Conservation (phyloP, 768 basidiomycete species). For the Pisolithus orientalis region DNA sequence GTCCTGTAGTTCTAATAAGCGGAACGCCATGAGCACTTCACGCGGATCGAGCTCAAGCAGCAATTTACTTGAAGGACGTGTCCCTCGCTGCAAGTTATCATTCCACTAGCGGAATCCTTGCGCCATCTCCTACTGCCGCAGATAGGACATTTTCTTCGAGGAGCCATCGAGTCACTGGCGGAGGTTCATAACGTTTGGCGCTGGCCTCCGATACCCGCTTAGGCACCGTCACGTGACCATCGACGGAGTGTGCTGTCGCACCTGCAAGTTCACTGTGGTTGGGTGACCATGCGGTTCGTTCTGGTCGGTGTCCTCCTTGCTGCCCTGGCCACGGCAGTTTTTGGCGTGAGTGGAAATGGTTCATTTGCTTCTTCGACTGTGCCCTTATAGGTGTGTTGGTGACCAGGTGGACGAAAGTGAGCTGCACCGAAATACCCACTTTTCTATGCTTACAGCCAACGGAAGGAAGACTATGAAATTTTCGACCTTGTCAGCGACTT, state of each 20-base stretch:
- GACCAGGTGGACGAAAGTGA: slow-evolving; percentile 67
- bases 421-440: not conserved
- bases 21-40: not conserved
- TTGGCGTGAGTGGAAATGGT: slow-evolving; percentile 48
- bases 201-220: no score
- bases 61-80: slow-evolving; percentile 76
- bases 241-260: no score
- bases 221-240: no score
- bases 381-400: slow-evolving; percentile 3
- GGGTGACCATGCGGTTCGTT: slow-evolving; percentile 42
- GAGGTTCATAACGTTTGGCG: no score
- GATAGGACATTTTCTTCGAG: slow-evolving; percentile 59
- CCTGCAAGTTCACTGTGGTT: no score
- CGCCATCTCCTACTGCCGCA: slow-evolving; percentile 88
- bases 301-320: slow-evolving; percentile 44
- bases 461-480: slow-evolving; percentile 90
- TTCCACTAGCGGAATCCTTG: slow-evolving; percentile 75
- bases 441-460: slow-evolving; percentile 1
- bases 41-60: not conserved
- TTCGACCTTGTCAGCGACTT: slow-evolving; percentile 87
- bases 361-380: not conserved
- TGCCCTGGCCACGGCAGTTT: slow-evolving; percentile 42
- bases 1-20: slow-evolving; percentile 67
- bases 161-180: slow-evolving; percentile 40
- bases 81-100: slow-evolving; percentile 84